Percentiles rank a stretch among this genome's conserved stretches.
phyloP scores from a whole-genome alignment of 371 early-diverging fungal genomes.

The Entomophthora muscae region DNA sequence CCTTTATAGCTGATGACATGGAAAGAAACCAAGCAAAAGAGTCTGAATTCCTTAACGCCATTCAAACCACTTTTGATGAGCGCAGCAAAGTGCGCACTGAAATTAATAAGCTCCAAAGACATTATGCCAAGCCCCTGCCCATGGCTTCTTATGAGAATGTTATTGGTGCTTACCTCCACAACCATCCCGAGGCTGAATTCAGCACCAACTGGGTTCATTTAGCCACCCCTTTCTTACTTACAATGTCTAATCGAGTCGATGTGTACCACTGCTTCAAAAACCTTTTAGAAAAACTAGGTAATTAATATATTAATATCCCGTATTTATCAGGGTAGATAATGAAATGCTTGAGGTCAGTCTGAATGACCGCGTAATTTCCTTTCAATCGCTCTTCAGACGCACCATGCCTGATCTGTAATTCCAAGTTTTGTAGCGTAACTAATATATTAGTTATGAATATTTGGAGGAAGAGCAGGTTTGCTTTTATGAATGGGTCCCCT shows the following conservation, averaged over 20 bases:
- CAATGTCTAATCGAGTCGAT: slow-evolving; percentile 53
- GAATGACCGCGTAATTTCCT: slow-evolving; percentile 33
- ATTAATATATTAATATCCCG: slow-evolving; percentile 5
- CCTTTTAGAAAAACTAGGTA: slow-evolving; percentile 48
- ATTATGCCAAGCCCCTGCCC: slow-evolving; percentile 15
- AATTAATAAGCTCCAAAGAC: slow-evolving; percentile 53
- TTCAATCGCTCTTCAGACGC: slow-evolving; percentile 57
- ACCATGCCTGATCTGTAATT: slow-evolving; percentile 49
- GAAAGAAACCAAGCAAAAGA: slow-evolving; percentile 27
- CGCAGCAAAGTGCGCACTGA: slow-evolving; percentile 78
- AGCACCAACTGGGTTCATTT: slow-evolving; percentile 51
- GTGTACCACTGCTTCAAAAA: slow-evolving; percentile 66
- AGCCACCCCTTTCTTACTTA: slow-evolving; percentile 70
- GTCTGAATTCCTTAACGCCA: slow-evolving; percentile 53
- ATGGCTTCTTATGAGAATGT: slow-evolving; percentile 51
- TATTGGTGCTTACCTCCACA: slow-evolving; percentile 61
- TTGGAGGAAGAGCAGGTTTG: slow-evolving; percentile 93
- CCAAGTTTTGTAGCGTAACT: slow-evolving; percentile 6
- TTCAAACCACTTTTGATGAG: slow-evolving; percentile 52
- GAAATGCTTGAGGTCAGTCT: slow-evolving; percentile 33
- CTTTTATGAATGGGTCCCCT: slow-evolving; percentile 75
- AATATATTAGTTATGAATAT: slow-evolving; percentile 27
- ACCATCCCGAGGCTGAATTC: slow-evolving; percentile 59
- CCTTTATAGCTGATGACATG: slow-evolving; percentile 7
- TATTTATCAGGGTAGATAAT: slow-evolving; percentile 2